A percentile compares a stretch with the other conserved stretches of the same genome.
Conservation (phyloP, 371 early-diverging fungal species). For the Homolaphlyctis polyrhiza region DNA sequence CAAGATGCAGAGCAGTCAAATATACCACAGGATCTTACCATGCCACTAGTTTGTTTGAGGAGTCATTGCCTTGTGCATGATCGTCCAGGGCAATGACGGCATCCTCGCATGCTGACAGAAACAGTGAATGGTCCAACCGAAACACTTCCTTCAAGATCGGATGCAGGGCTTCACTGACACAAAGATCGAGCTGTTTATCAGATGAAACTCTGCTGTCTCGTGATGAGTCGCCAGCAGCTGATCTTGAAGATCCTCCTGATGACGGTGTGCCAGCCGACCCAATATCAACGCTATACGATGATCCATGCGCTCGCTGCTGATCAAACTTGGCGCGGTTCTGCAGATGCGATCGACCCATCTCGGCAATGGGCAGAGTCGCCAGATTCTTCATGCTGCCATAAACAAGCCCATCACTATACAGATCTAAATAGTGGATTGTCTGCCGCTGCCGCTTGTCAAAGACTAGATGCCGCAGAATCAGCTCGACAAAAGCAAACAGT, state of each 20-base stretch:
- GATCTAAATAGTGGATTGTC: constrained; percentile 1
- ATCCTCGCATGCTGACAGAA: not conserved
- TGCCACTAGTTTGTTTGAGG: not conserved
- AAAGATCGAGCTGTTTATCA: no score
- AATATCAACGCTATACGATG: no score
- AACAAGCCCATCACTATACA: constrained; percentile 1
- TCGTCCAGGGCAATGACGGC: not conserved
- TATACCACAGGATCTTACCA: no score
- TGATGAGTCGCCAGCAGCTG: no score
- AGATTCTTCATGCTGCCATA: not conserved
- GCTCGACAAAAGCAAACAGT: not conserved
- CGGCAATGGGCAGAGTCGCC: not conserved
- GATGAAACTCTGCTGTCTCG: no score
- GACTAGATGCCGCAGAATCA: constrained; percentile 1
- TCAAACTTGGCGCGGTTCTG: not conserved
- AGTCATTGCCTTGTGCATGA: not conserved
- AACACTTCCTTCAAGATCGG: constrained; percentile 5
- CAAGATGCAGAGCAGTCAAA: no score
- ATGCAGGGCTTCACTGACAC: constrained; percentile 2
- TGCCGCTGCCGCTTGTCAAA: not conserved
- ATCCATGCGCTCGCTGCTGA: not conserved
- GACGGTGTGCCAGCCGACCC: no score
- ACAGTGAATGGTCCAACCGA: constrained; percentile 2
- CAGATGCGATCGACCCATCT: no score
- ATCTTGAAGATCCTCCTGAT: no score